Conservation (phyloP, 495 filamentous ascomycete genomes). For the Penicillium mononematosum region DNA sequence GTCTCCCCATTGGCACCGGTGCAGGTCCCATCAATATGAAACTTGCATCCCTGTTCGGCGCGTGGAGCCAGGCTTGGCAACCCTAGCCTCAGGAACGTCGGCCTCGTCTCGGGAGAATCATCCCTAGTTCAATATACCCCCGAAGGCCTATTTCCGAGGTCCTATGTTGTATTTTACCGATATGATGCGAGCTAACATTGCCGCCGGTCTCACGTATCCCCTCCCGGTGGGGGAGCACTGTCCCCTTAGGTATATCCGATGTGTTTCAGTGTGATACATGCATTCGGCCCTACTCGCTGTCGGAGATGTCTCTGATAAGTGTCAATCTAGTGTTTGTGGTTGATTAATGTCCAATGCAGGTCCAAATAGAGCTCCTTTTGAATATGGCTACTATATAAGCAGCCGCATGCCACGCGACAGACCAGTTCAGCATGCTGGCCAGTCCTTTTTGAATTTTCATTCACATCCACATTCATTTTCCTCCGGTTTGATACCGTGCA, state of each 20-base stretch:
- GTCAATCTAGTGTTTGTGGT: constrained; percentile 18
- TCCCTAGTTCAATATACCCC: constrained; percentile 3
- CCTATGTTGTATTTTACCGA: constrained; percentile 1
- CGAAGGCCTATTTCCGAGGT: not conserved
- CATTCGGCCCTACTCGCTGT: constrained; percentile 11
- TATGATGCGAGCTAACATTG: constrained; percentile 1
- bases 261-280: constrained; percentile 22
- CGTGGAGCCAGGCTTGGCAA: constrained; percentile 28
- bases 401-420: not conserved
- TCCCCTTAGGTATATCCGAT: constrained; percentile 10
- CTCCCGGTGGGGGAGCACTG: constrained; percentile 10
- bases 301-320: not conserved
- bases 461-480: constrained; percentile 25
- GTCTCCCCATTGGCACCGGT: not conserved
- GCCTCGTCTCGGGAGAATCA: constrained; percentile 15
- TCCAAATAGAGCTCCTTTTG: not conserved
- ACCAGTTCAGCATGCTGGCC: constrained; percentile 18
- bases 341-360: constrained; percentile 15
- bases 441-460: constrained; percentile 19
- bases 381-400: constrained; percentile 15
- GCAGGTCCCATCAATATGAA: constrained; percentile 23
- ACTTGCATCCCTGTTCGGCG: constrained; percentile 26
- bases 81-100: constrained; percentile 17
- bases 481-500: constrained; percentile 42
- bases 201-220: constrained; percentile 18